Conservation (phyloP, 1,139 yeast species). For the Suhomyces bokatorum region DNA sequence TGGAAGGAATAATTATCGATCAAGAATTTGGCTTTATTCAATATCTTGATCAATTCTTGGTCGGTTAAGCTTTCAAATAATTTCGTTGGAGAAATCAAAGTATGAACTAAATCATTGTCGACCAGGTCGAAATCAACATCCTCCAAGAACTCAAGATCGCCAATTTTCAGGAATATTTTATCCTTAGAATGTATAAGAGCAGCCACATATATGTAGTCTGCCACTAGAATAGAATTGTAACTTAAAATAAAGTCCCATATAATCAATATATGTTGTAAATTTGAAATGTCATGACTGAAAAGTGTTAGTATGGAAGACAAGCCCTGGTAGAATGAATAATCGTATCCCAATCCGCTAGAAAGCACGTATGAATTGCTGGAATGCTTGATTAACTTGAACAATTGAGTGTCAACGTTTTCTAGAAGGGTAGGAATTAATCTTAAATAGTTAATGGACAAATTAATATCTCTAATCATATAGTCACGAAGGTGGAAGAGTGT, state of each 20-base stretch:
- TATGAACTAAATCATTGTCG: constrained; percentile 49
- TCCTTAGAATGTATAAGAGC: constrained; percentile 45
- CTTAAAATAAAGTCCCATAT: constrained; percentile 67
- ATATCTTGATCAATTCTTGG: constrained; percentile 36
- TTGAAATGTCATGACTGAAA: constrained; percentile 70
- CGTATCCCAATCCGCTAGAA: constrained; percentile 35
- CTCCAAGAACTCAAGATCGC: not conserved
- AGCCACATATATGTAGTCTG: constrained; percentile 58
- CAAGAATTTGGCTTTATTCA: constrained; percentile 34
- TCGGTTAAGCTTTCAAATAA: constrained; percentile 34
- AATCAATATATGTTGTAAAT: constrained; percentile 49
- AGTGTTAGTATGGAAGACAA: constrained; percentile 76
- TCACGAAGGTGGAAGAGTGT: constrained; percentile 73
- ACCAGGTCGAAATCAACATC: constrained; percentile 18
- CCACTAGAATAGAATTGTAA: constrained; percentile 43
- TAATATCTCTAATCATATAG: constrained; percentile 74
- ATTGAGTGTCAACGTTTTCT: constrained; percentile 46
- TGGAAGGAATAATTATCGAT: constrained; percentile 31
- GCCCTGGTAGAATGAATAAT: constrained; percentile 56
- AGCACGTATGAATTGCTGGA: constrained; percentile 31
- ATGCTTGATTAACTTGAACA: constrained; percentile 51
- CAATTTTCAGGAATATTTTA: constrained; percentile 30
- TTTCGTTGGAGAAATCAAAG: constrained; percentile 35
- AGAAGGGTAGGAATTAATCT: constrained; percentile 64
- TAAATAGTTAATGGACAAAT: constrained; percentile 65